Evolutionary conservation across 208 protist genomes (phyloP).

Genomic region (Porcisia deanei): DNA sequence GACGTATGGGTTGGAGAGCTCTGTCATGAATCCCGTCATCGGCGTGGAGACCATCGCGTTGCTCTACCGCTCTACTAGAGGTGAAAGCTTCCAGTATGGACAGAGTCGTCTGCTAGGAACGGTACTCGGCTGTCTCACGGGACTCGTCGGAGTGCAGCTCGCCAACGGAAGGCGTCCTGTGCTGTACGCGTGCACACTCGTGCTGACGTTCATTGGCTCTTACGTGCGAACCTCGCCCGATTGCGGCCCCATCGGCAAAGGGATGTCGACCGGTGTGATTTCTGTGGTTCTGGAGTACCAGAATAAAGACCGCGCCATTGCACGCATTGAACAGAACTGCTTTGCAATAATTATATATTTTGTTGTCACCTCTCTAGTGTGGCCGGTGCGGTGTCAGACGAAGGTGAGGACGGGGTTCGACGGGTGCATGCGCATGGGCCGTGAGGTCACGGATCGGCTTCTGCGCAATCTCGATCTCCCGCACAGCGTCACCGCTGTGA

Average conservation of each 20-base stretch:
- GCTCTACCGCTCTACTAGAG: conserved; percentile 76
- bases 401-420: conserved; percentile 81
- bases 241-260: conserved; percentile 71
- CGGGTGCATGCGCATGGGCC: conserved; percentile 63
- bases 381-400: conserved; percentile 71
- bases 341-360: conserved; percentile 91
- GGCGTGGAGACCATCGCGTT: conserved; percentile 85
- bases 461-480: conserved; percentile 85
- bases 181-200: conserved; percentile 58
- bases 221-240: conserved; percentile 72
- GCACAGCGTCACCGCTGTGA: conserved; percentile 67
- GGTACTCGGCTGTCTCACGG: conserved; percentile 75
- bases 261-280: conserved; percentile 80
- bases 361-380: conserved; percentile 72
- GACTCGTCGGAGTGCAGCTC: conserved; percentile 67
- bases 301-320: conserved; percentile 51
- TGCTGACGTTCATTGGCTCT: conserved; percentile 73
- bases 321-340: conserved; percentile 90
- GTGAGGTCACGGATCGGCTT: conserved; percentile 65
- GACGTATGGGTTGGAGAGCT: conserved; percentile 68
- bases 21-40: conserved; percentile 56
- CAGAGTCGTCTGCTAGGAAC: conserved; percentile 82
- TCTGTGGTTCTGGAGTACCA: conserved; percentile 79
- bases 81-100: conserved; percentile 84
- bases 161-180: conserved; percentile 47